Conservation (phyloP, 2,329 filamentous ascomycete genomes). For the Trichoderma harzianum region DNA sequence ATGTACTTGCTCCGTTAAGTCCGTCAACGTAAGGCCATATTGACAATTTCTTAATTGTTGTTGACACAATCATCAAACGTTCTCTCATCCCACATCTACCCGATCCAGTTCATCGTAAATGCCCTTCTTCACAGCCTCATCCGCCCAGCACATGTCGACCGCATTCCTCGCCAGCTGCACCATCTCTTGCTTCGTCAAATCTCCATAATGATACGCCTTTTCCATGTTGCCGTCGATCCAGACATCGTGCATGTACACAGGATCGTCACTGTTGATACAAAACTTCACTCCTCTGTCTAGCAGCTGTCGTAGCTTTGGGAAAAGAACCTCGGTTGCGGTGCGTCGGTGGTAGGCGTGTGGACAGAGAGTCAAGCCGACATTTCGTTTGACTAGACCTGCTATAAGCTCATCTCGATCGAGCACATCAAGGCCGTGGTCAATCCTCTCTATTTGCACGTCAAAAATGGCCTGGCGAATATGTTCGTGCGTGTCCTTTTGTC, state of each 20-base stretch:
- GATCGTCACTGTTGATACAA: conserved; percentile 72
- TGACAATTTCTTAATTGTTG: not conserved
- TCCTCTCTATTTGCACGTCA: conserved; percentile 56
- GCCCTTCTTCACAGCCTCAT: conserved; percentile 34
- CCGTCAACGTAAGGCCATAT: not conserved
- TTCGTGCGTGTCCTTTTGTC: conserved; percentile 44
- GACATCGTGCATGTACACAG: conserved; percentile 63
- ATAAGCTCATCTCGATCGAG: conserved; percentile 57
- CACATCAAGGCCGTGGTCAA: conserved; percentile 70
- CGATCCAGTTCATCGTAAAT: conserved; percentile 27
- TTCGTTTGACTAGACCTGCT: conserved; percentile 50
- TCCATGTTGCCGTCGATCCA: conserved; percentile 48
- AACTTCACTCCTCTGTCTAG: conserved; percentile 63
- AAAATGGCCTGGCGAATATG: conserved; percentile 61
- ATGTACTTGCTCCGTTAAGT: not conserved
- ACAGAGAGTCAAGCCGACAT: conserved; percentile 64
- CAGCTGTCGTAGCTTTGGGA: conserved; percentile 54
- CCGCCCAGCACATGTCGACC: conserved; percentile 46
- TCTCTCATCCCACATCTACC: conserved; percentile 11
- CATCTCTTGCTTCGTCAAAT: conserved; percentile 41
- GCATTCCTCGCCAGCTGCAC: conserved; percentile 41
- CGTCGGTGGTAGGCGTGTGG: conserved; percentile 39
- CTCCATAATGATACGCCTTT: conserved; percentile 40
- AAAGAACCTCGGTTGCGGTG: conserved; percentile 41
- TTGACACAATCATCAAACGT: not conserved